A percentile compares a stretch with the other conserved stretches of the same genome.
phyloP scores from a whole-genome alignment of 768 basidiomycete genomes.

The Clavulina sp. region DNA sequence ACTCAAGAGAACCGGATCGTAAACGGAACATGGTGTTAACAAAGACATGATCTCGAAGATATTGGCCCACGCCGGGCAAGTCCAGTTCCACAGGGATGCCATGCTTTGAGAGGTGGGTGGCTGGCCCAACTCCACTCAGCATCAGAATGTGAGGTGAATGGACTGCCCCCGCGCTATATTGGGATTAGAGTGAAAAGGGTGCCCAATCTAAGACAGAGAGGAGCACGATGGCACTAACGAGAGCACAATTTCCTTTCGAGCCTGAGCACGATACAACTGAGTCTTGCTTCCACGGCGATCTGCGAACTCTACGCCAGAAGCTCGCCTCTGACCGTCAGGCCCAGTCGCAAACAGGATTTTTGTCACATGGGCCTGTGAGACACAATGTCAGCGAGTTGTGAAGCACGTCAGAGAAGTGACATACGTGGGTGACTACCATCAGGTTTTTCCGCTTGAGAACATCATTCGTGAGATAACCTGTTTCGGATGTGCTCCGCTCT shows the following conservation, averaged over 20 bases:
- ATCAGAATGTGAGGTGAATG: conserved; percentile 23
- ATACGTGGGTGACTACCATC: conserved; percentile 36
- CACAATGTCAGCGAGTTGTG: too few relatives aligned
- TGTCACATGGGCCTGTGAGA: conserved; percentile 42
- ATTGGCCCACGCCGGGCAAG: conserved; percentile 55
- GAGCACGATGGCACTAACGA: conserved; percentile 27
- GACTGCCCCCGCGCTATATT: conserved; percentile 20
- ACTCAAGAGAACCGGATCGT: too few relatives aligned
- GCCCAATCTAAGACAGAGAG: neutral
- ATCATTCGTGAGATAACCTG: conserved; percentile 41
- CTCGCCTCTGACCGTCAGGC: conserved; percentile 14
- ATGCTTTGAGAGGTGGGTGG: conserved; percentile 32
- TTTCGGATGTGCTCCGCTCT: conserved; percentile 41
- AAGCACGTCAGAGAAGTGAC: too few relatives aligned
- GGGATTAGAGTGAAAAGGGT: conserved; percentile 23
- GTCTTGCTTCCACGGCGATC: conserved; percentile 27
- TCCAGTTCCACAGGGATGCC: conserved; percentile 40
- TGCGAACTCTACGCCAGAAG: conserved; percentile 43
- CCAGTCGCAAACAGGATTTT: conserved; percentile 30
- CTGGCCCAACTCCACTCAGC: conserved; percentile 50
- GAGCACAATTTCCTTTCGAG: conserved; percentile 42
- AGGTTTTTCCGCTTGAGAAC: conserved; percentile 50
- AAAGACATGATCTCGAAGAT: conserved; percentile 47
- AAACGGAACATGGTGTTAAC: neutral
- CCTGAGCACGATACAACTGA: conserved; percentile 27